A percentile compares a stretch with the other conserved stretches of the same genome.
These are phyloP conservation scores for Rhynchosporium secalis DNA, from an alignment of 2,329 filamentous ascomycete genomes.

Conservation along the genomic window DNA sequence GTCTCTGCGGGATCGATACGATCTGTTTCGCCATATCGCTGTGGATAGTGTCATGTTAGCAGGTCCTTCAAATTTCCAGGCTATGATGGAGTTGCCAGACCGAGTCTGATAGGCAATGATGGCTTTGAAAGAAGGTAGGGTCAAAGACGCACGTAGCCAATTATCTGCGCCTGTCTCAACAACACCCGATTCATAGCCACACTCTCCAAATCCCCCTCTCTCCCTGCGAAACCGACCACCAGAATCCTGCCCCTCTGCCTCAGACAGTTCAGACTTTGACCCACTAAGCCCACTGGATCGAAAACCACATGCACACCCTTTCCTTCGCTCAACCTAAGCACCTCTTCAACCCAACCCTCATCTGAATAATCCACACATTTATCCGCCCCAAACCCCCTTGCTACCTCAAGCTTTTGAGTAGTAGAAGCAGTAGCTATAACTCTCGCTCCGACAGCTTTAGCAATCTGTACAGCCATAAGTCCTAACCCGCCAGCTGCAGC, in stretches of 20 bases:
- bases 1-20: constrained; percentile 50
- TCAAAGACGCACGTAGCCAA: constrained; percentile 50
- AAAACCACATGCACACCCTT: constrained; percentile 58
- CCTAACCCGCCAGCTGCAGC: constrained; percentile 40
- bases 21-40: constrained; percentile 58
- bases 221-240: constrained; percentile 58
- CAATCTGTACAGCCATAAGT: constrained; percentile 58
- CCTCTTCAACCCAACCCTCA: constrained; percentile 51
- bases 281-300: constrained; percentile 58
- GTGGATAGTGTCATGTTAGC: constrained; percentile 7
- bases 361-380: constrained; percentile 45
- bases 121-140: not conserved
- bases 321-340: constrained; percentile 49
- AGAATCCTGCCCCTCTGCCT: constrained; percentile 55
- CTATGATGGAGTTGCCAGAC: too few species aligned
- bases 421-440: constrained; percentile 55
- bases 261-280: constrained; percentile 54
- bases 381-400: constrained; percentile 44
- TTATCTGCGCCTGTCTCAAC: constrained; percentile 52
- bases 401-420: constrained; percentile 46
- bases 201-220: constrained; percentile 53
- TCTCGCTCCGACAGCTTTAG: constrained; percentile 51
- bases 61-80: not conserved
- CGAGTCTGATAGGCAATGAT: too few species aligned
- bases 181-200: constrained; percentile 56